Evolutionary conservation across 352 stramenopile species (phyloP).

Genomic region (Phytophthora pinifolia): DNA sequence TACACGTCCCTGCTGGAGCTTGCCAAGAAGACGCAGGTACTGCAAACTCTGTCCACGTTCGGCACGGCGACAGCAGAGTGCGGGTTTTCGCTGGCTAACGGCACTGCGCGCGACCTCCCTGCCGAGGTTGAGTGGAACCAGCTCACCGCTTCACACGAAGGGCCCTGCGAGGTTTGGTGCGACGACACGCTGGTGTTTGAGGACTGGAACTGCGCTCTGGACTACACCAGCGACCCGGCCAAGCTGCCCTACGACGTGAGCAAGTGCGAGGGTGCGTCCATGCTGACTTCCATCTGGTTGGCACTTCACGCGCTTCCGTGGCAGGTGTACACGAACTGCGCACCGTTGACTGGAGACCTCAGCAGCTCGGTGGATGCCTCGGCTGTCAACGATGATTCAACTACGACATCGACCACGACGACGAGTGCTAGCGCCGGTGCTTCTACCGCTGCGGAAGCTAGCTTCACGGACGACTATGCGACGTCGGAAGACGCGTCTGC

Average conservation of each 20-base stretch:
- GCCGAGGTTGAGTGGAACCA: conserved; percentile 16
- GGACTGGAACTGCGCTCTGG: conserved; percentile 32
- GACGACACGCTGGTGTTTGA: conserved; percentile 34
- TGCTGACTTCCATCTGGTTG: conserved; percentile 32
- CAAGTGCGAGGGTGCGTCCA: conserved; percentile 16
- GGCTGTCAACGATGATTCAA: conserved; percentile 6
- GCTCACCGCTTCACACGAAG: conserved; percentile 24
- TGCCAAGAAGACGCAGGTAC: conserved; percentile 16
- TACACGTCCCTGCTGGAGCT: conserved; percentile 37
- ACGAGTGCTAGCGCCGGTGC: conserved; percentile 9
- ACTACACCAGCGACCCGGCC: conserved; percentile 16
- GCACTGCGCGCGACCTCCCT: conserved; percentile 27
- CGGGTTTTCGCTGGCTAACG: conserved; percentile 26
- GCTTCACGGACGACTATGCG: conserved; percentile 22
- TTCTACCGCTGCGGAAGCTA: conserved; percentile 15
- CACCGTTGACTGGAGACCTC: conserved; percentile 8
- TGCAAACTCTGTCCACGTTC: conserved; percentile 24
- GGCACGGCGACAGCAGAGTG: conserved; percentile 26
- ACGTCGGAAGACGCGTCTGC: conserved; percentile 21
- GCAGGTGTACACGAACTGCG: conserved; percentile 23
- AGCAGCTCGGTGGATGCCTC: conserved; percentile 24
- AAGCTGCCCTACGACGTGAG: conserved; percentile 5
- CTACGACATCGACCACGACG: conserved; percentile 3
- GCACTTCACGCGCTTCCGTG: conserved; percentile 32
- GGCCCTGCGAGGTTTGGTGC: conserved; percentile 41